Evolutionary conservation across 345 rosid genomes (phyloP).

Genomic region (Syzygium aqueum): DNA sequence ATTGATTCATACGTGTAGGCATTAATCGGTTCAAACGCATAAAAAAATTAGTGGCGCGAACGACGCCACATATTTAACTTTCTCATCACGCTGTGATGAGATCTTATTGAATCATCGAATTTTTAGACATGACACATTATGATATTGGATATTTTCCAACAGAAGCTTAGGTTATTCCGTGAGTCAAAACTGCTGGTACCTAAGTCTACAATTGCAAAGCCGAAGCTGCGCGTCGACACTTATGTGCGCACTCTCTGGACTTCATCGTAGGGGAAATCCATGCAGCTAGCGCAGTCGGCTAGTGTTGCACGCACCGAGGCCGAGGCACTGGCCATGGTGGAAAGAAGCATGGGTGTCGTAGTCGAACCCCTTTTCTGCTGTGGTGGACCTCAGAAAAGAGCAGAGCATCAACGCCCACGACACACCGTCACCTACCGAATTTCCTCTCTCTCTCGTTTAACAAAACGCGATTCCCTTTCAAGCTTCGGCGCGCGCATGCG

Average conservation of each 20-base stretch:
- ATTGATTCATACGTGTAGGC: neutral
- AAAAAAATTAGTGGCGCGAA: neutral
- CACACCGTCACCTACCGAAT: too few species aligned
- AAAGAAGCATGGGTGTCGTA: neutral
- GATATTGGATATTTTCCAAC: neutral
- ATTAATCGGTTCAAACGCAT: too few species aligned
- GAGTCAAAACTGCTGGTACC: neutral
- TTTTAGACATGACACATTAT: too few species aligned
- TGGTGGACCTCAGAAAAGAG: neutral
- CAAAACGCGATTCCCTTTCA: neutral
- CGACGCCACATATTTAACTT: neutral
- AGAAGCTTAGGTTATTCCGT: neutral
- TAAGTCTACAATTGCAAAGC: neutral
- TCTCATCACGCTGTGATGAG: neutral
- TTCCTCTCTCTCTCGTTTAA: too few species aligned
- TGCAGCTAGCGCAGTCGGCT: neutral
- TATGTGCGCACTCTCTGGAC: neutral
- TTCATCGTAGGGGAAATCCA: too few species aligned
- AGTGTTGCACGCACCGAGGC: neutral
- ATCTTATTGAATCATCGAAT: too few species aligned
- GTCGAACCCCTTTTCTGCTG: neutral
- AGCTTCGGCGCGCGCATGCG: neutral
- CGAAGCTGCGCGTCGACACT: neutral
- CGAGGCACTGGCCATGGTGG: neutral
- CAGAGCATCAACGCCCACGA: too few species aligned